Evolutionary conservation across 768 basidiomycete genomes (phyloP).

Genomic region (Leccinum disarticulatum): DNA sequence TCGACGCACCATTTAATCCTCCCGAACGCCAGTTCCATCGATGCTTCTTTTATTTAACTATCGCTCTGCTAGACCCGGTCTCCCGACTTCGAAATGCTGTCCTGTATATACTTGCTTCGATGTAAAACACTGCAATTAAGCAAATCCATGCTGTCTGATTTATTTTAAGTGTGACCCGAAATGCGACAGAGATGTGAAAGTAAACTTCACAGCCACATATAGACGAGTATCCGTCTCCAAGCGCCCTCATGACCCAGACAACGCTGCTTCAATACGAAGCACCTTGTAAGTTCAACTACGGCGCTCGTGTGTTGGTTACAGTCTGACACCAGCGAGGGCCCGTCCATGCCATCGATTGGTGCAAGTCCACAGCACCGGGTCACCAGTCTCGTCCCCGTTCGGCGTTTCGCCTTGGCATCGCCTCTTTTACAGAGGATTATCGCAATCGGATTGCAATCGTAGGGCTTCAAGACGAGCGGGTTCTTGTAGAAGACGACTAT

Average conservation of each 20-base stretch:
- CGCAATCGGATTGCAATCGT: slow-evolving; percentile 79
- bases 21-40: slow-evolving; percentile 20
- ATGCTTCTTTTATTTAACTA: slow-evolving; percentile 17
- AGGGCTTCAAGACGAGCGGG: slow-evolving; percentile 80
- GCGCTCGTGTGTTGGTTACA: background rate
- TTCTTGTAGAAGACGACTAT: slow-evolving; percentile 83
- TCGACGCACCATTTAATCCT: slow-evolving; percentile 22
- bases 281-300: slow-evolving; percentile 59
- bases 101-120: slow-evolving; percentile 30
- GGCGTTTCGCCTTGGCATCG: slow-evolving; percentile 81
- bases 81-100: slow-evolving; percentile 24
- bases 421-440: slow-evolving; percentile 83
- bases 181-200: background rate
- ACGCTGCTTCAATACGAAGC: slow-evolving; percentile 81
- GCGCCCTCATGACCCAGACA: slow-evolving; percentile 58
- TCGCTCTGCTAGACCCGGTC: slow-evolving; percentile 23
- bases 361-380: slow-evolving; percentile 73
- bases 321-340: slow-evolving; percentile 58
- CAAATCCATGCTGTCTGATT: slow-evolving; percentile 13
- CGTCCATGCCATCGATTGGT: slow-evolving; percentile 85
- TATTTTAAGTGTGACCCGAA: background rate
- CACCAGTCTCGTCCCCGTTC: slow-evolving; percentile 72
- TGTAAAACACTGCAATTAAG: slow-evolving; percentile 26
- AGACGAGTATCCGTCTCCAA: slow-evolving; percentile 9
- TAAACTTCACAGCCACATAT: slow-evolving; percentile 26